Base-by-base conservation (phyloP, 1,284 basidiomycete genomes). In the Cutaneotrichosporon cutaneum region DNA sequence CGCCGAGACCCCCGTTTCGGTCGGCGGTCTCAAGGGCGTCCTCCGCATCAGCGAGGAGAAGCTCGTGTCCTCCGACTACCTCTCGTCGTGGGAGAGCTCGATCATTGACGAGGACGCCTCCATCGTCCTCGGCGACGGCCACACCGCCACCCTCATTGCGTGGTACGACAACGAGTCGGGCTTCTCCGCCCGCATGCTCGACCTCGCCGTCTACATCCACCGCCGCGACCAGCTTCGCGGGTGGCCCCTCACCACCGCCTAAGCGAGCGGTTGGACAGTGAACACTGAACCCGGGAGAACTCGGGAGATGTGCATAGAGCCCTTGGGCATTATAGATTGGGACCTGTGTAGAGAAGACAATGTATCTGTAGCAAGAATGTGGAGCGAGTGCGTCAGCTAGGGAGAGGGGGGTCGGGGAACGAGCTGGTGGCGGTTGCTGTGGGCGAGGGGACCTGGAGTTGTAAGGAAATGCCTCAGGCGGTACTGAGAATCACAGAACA, bases 91-190 rank as follows among this genome's bases (percentile, higher is more conserved):
- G 21, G 67, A 76, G 57, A 71, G 67, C 21, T 73, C 70, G 32
- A 74, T 77, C 59, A 70, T 81, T 52, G 80, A 81, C 55, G 72
- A 70, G 11, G 75, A 77, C 50, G 79, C 80, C 1, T 74, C 70
- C 0, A 67, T 76, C 48, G 69, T 77, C 65, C 66, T 81, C 36
- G 73, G 77, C 64, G 70, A 73, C 32, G 68, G 54, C 36, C 39
- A 53, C 52, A 78, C 75, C 24, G 75, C 71, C 10, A 81, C 80
- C 70, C 72, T 81, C 58, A 67, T 79, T 26, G 75, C 77, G 10
- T 80, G 76, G 76, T 79, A 80, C 65, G 79, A 80, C 66, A 80
- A 80, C 69, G 78, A 80, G 67, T 64, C 65, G 45, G 77, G 71
- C 18, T 78, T 74, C 62, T 62, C 66, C 7, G 60, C 53, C 58